Evolutionary conservation across 1,284 basidiomycete genomes (phyloP), one percentile per base, ranked within the genome.

Genomic region (Puccinia hordei): DNA sequence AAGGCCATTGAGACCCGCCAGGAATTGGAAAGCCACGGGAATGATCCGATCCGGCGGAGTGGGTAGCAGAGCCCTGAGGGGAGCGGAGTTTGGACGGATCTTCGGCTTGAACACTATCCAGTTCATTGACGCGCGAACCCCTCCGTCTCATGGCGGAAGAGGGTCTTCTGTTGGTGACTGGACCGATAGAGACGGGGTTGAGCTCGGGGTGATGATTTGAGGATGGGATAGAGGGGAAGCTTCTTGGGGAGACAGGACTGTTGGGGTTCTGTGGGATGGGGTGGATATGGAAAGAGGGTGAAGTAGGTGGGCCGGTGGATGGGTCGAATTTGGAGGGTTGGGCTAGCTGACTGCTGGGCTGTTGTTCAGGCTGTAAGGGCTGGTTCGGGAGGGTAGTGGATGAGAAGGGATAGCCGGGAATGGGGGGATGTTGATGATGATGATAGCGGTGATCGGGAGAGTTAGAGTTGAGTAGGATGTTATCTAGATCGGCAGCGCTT

Each of bases 401-500:
- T 22, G n/a, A 44, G 24, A 69, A 69, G 3, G 41, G 66, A 46
- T 27, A 33, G 5, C 15, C 44, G 44, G 41, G 8, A 44, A 38
- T 35, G 1, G 49, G 71, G 22, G 71, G 35, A 51, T 55, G 69
- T n/a, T 51, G 38, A 22, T 51, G 38, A 41, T 46, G 35, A 55
- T 51, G 49, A 55, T 38, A 55, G n/a, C 35, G 49, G 55, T 46
- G 51, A 19, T 73, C 33, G 30, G 46, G 46, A 2, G 49, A 53
- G 55, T 51, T 73, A 12, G 71, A 35, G 30, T 73, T 55, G 38
- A 55, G 51, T 12, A 73, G 33, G 33, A 73, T 51, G 53, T 51
- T 30, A 55, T 73, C 51, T 6, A 73, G 46, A 59, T 73, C 71
- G 38, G 71, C 71, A 30, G 71, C 71, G 24, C 71, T 73, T 51